Percentiles rank a stretch among this genome's conserved stretches.
phyloP scores from a whole-genome alignment of 2,329 filamentous ascomycete genomes.

The Alternaria triticina region DNA sequence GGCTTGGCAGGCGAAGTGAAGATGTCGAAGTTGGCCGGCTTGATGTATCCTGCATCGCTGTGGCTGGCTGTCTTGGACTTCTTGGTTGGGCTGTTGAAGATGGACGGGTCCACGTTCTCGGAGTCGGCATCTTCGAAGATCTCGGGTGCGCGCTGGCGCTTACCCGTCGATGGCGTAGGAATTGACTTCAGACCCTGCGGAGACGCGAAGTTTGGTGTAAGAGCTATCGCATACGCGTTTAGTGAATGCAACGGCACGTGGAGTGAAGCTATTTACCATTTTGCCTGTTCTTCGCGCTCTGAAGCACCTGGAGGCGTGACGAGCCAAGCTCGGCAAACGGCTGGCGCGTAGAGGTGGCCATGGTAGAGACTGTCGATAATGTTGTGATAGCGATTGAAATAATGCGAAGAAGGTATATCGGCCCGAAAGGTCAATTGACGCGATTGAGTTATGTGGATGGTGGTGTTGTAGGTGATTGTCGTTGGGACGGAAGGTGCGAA shows the following conservation, averaged over 20 bases:
- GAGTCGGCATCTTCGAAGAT: conserved; percentile 58
- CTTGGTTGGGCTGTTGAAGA: conserved; percentile 60
- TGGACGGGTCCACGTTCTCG: conserved; percentile 65
- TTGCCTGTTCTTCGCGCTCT: conserved; percentile 79
- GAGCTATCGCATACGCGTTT: conserved; percentile 36
- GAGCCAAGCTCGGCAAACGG: conserved; percentile 77
- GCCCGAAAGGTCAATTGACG: conserved; percentile 1
- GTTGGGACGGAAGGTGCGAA: conserved; percentile 6
- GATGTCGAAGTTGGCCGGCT: conserved; percentile 51
- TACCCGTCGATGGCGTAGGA: conserved; percentile 44
- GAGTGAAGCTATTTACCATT: conserved; percentile 55
- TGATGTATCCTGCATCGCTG: conserved; percentile 41
- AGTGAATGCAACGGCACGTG: conserved; percentile 12
- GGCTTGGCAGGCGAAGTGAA: conserved; percentile 35
- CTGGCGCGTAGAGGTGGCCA: conserved; percentile 64
- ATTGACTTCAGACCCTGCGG: conserved; percentile 36
- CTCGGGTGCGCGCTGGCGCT: conserved; percentile 54
- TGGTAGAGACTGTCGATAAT: conserved; percentile 15
- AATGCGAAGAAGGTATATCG: not conserved
- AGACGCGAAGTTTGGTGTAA: conserved; percentile 41
- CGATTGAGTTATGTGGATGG: not conserved
- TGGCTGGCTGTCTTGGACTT: conserved; percentile 53
- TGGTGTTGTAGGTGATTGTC: conserved; percentile 5
- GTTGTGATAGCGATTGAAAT: not conserved
- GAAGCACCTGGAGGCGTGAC: conserved; percentile 72